Conservation (phyloP, 2,329 filamentous ascomycete species). For the Thielaviopsis musarum region DNA sequence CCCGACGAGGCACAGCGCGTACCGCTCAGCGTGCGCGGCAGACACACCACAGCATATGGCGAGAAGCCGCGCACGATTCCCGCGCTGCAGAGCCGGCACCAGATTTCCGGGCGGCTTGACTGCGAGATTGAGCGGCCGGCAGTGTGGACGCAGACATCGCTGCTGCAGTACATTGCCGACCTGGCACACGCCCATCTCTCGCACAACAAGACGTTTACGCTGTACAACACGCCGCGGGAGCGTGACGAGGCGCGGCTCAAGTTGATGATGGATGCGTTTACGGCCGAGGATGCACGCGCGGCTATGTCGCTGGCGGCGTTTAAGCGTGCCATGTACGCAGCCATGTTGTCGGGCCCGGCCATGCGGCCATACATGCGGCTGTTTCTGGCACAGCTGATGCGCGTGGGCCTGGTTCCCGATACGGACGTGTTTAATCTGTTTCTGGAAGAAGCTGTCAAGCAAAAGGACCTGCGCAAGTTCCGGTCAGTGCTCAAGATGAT, state of each 20-base stretch:
- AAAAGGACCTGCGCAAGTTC: constrained; percentile 27
- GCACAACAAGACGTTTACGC: constrained; percentile 18
- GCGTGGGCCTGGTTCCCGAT: constrained; percentile 25
- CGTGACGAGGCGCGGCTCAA: constrained; percentile 24
- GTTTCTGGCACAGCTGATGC: constrained; percentile 23
- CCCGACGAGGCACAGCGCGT: not conserved
- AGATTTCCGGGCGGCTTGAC: constrained; percentile 10
- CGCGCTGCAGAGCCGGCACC: constrained; percentile 18
- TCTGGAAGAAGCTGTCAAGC: constrained; percentile 24
- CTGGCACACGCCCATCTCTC: constrained; percentile 24
- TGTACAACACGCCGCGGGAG: constrained; percentile 21
- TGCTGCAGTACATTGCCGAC: constrained; percentile 26
- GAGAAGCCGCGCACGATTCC: constrained; percentile 1
- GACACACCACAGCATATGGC: constrained; percentile 5
- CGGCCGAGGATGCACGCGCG: constrained; percentile 19
- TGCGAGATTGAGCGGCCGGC: constrained; percentile 24
- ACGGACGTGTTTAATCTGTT: constrained; percentile 32
- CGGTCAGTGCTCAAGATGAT: constrained; percentile 25
- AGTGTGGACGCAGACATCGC: constrained; percentile 25
- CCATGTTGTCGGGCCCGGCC: constrained; percentile 18
- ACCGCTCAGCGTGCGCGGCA: constrained; percentile 5
- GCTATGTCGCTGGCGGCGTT: constrained; percentile 24
- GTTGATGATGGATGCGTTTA: constrained; percentile 24
- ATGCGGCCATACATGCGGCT: constrained; percentile 16
- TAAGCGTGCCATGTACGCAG: constrained; percentile 28